Evolutionary conservation across 257 asterid genomes (phyloP).

Genomic region (Scutellaria minor): DNA sequence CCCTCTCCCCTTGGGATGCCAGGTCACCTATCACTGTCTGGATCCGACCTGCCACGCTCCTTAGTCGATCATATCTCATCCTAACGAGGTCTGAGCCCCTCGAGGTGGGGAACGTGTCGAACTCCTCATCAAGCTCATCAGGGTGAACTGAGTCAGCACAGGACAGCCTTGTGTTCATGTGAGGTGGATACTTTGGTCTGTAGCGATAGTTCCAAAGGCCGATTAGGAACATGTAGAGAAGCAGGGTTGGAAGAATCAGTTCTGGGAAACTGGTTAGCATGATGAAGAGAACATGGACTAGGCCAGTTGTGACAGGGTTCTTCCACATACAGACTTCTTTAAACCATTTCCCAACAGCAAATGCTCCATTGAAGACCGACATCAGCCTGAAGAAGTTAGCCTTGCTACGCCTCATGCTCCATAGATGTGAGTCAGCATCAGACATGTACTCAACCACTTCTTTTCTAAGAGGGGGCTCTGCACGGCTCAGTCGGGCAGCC

Average conservation of each 20-base stretch:
- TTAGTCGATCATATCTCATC: constrained; percentile 79
- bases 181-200: constrained; percentile 83
- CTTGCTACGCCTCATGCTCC: constrained; percentile 98
- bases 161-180: constrained; percentile 79
- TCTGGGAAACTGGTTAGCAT: constrained; percentile 78
- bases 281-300: constrained; percentile 77
- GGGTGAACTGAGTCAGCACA: constrained; percentile 73
- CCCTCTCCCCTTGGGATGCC: constrained; percentile 90
- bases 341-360: constrained; percentile 71
- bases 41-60: constrained; percentile 79
- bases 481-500: constrained; percentile 76
- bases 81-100: constrained; percentile 60
- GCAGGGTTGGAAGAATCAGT: constrained; percentile 72
- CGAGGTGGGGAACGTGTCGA: constrained; percentile 72
- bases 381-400: constrained; percentile 79
- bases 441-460: constrained; percentile 86
- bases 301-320: constrained; percentile 68
- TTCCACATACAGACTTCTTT: constrained; percentile 81
- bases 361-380: constrained; percentile 60
- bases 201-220: constrained; percentile 81
- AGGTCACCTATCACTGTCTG: constrained; percentile 83
- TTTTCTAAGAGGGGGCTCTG: constrained; percentile 86
- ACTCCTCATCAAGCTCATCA: constrained; percentile 96
- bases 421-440: constrained; percentile 79
- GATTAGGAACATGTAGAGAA: constrained; percentile 74